Evolutionary conservation across 1,139 yeast genomes (phyloP), one percentile per base, ranked within the genome.

Genomic region (Taphrina wiesneri): DNA sequence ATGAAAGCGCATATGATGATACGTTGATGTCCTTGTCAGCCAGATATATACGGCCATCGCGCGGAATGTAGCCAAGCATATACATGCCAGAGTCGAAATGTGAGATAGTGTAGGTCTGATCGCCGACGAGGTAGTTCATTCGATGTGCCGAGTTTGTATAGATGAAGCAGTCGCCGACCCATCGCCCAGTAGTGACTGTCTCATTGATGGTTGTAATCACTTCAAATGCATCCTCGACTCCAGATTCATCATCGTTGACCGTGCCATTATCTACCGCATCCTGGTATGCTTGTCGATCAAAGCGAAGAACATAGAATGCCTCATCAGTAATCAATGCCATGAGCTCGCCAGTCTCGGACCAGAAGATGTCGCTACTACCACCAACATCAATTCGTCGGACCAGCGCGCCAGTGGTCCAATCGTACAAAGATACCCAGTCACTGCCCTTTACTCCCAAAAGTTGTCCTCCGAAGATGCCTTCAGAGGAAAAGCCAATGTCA

Each of bases 151-250:
- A 73, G 0, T 96, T 87, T 17, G 98, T 90, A 80, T 88, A 93
- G 66, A 93, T 85, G 75, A 92, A 92, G 52, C 95, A 97, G 79
- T 93, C 98, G 71, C 99, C 99, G 73, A 92, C 90, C 89, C 97
- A 93, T 76, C 87, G 87, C 73, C 97, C 97, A 23, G 96, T 87
- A 69, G 89, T 85, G 49, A 93, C 85, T 34, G 87, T 79, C 75
- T 93, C 99, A 67, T 86, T 85, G 69, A 91, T 83, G 70, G 95
- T 96, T 74, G 86, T 85, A 67, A 90, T 80, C 32, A 92, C 95
- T 69, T 90, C 96, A 76, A 95, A 90, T 11, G 95, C 84, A 52
- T 83, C 86, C 74, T 88, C 96, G 49, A 88, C 89, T 70, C 97
- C 97, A 75, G 90, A 96, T 74, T 89, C 95, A 15, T 86, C 85